Conservation (phyloP, 2,329 filamentous ascomycete species). For the Fusarium ambrosium region DNA sequence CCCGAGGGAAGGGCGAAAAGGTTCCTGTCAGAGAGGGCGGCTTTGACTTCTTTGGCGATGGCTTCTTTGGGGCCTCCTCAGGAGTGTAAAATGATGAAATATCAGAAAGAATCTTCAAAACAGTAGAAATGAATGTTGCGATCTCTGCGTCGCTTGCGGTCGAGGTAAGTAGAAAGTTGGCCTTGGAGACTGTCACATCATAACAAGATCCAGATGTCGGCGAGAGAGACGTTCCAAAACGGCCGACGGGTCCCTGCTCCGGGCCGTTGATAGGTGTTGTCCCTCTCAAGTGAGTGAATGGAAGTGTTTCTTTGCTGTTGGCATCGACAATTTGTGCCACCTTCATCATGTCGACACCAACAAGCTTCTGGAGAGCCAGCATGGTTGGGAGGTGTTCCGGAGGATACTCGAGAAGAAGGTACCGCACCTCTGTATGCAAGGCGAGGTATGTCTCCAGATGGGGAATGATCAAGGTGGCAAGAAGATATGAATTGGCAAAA, state of each 20-base stretch:
- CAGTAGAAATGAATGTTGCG: slow-evolving; percentile 64
- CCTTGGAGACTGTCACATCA: slow-evolving; percentile 60
- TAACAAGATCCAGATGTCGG: slow-evolving; percentile 46
- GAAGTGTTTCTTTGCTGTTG: slow-evolving; percentile 53
- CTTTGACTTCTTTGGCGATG: slow-evolving; percentile 37
- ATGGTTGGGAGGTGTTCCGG: slow-evolving; percentile 69
- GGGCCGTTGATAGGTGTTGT: slow-evolving; percentile 47
- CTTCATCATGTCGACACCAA: slow-evolving; percentile 69
- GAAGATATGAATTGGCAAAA: slow-evolving; percentile 65
- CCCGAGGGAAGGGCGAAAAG: slow-evolving; percentile 50
- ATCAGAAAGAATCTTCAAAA: slow-evolving; percentile 59
- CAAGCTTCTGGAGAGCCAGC: slow-evolving; percentile 68
- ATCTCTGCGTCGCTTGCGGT: slow-evolving; percentile 68
- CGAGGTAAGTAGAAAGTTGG: slow-evolving; percentile 70
- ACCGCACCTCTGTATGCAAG: slow-evolving; percentile 64
- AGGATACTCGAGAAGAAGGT: slow-evolving; percentile 72
- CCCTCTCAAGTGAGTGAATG: slow-evolving; percentile 58
- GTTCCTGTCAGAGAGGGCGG: slow-evolving; percentile 49
- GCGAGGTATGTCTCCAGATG: slow-evolving; percentile 72
- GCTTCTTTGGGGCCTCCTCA: slow-evolving; percentile 49
- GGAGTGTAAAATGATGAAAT: slow-evolving; percentile 59
- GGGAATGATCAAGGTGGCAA: slow-evolving; percentile 71
- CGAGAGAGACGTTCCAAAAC: slow-evolving; percentile 35
- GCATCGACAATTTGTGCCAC: slow-evolving; percentile 69
- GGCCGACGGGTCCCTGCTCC: slow-evolving; percentile 40